A percentile compares a stretch with the other conserved stretches of the same genome.
Evolutionary conservation across 192 early-diverging fungal genomes (phyloP).

Genomic region (Backusella sp.): DNA sequence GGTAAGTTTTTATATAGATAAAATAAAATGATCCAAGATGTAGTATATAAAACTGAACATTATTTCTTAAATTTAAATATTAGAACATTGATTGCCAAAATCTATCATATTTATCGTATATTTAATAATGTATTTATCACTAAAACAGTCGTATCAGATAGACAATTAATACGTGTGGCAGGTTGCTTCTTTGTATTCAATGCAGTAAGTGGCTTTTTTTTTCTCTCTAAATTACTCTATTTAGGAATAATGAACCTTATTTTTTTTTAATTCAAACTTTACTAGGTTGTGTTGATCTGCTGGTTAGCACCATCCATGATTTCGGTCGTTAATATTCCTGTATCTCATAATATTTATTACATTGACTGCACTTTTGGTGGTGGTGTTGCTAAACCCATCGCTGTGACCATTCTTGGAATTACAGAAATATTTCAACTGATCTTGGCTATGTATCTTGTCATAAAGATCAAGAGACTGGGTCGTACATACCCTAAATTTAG

Average conservation of each 20-base stretch:
- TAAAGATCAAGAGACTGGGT: slow-evolving; percentile 43
- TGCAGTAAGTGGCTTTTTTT: slow-evolving; percentile 24
- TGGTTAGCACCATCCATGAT: slow-evolving; percentile 21
- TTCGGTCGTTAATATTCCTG: slow-evolving; percentile 1
- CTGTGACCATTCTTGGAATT: not conserved
- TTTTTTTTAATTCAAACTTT: not conserved
- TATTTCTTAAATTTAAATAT: not conserved
- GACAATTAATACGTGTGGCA: slow-evolving; percentile 46
- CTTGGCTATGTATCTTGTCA: slow-evolving; percentile 43
- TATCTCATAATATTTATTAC: slow-evolving; percentile 23
- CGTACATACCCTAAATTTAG: slow-evolving; percentile 42
- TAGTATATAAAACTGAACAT: not conserved
- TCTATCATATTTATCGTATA: slow-evolving; percentile 50
- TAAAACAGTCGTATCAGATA: slow-evolving; percentile 40
- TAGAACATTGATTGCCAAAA: slow-evolving; percentile 52
- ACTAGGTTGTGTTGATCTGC: slow-evolving; percentile 17
- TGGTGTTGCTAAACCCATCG: not conserved
- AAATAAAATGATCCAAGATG: not conserved
- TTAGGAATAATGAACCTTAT: not conserved
- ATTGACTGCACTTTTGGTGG: slow-evolving; percentile 24
- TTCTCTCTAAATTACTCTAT: not conserved
- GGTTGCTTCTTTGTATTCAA: slow-evolving; percentile 36
- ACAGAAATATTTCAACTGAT: slow-evolving; percentile 27
- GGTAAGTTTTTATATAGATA: slow-evolving; percentile 15
- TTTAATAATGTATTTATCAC: slow-evolving; percentile 53